Conservation (phyloP, 257 asterid genomes). For the Misopates orontium region DNA sequence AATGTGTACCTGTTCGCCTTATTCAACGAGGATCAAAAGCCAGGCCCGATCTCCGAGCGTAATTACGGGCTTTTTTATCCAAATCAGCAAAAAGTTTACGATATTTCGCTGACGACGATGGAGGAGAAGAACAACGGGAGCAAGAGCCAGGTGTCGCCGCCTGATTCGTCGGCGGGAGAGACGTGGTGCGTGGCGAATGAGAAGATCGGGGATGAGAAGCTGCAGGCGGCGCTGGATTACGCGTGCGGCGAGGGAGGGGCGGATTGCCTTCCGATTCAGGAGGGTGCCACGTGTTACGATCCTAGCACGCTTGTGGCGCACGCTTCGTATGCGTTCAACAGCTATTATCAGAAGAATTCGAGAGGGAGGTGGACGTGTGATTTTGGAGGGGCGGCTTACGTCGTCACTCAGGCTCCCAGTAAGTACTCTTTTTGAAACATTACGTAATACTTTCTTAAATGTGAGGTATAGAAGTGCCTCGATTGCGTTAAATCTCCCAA, state of each 20-base stretch:
- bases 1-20: conserved; percentile 60
- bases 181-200: conserved; percentile 73
- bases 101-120: conserved; percentile 32
- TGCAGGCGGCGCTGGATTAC: conserved; percentile 48
- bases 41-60: conserved; percentile 61
- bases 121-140: conserved; percentile 32
- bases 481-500: too few species aligned
- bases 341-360: conserved; percentile 60
- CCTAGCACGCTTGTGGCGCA: conserved; percentile 46
- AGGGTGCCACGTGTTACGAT: conserved; percentile 55
- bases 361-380: conserved; percentile 56
- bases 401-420: conserved; percentile 42
- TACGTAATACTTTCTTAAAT: not conserved
- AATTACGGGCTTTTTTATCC: conserved; percentile 74
- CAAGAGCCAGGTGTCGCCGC: conserved; percentile 23
- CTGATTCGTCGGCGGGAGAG: conserved; percentile 19
- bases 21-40: conserved; percentile 60
- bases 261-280: conserved; percentile 65
- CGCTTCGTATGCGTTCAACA: conserved; percentile 69
- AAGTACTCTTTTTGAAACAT: not conserved
- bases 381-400: conserved; percentile 57
- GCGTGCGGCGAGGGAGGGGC: conserved; percentile 72
- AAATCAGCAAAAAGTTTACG: conserved; percentile 49
- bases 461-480: too few species aligned
- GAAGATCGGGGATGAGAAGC: conserved; percentile 30